Base-by-base conservation (phyloP, 2,329 filamentous ascomycete species). In the Aspergillus versicolor region DNA sequence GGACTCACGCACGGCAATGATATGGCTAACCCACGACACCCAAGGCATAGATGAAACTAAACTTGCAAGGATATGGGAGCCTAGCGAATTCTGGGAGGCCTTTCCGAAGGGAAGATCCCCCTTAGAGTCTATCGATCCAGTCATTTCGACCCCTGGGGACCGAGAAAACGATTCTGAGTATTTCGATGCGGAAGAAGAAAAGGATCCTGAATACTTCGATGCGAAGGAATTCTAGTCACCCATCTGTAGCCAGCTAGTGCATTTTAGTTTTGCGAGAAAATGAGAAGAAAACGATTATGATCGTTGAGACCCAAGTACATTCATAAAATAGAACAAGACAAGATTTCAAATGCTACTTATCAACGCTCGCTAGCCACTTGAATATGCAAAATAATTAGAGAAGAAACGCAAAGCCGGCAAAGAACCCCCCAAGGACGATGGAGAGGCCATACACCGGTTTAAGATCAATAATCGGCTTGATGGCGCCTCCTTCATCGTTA, bases 361-460 rank as follows among this genome's bases (percentile, higher is more conserved):
- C n/a, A 47, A 47, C n/a, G 21, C 15, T 17, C 24, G 45, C 30
- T 17, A 34, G 34, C 34, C 15, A n/a, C 34, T n/a, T n/a, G 34
- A 44, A 22, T 5, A 24, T 46, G 41, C 46, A 24, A 27, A 53
- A 38, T 22, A 12, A 30, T 75, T 72, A 85, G 57, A 85, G 73
- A 59, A 84, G 63, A 57, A 78, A 60, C 44, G 83, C 79, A 65
- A 88, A 85, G 15, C 84, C 85, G 42, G 81, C 80, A 61, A 86
- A 79, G 54, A 87, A 74, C 32, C 80, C 80, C 51, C 79, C 79
- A 42, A 83, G 74, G 6, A 88, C 69, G 12, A 82, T 72, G 48
- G 79, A 77, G 15, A 85, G 70, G 37, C 84, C 83, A 65, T 85
- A 86, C 27, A 81, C 77, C 55, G 81, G 79, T 17, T 82, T 81